These are phyloP conservation scores for Entamoeba invadens DNA, from an alignment of 208 protist species.

Conservation along the genomic window DNA sequence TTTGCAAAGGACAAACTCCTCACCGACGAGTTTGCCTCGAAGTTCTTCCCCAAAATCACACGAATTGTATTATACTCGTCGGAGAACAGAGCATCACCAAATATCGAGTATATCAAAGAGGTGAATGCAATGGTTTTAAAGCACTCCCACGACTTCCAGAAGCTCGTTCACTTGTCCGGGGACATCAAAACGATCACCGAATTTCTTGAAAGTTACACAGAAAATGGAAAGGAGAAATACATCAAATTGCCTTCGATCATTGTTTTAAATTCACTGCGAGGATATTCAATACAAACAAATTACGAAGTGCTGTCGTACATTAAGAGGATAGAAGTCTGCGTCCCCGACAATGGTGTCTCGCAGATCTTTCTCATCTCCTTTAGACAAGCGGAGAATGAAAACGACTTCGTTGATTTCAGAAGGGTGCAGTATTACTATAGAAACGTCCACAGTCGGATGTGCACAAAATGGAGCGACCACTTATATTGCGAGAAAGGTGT, in stretches of 20 bases:
- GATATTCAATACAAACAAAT: neutral
- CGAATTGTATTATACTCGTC: neutral
- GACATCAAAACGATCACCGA: neutral
- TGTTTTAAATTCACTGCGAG: neutral
- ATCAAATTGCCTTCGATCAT: neutral
- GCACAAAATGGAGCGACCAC: neutral
- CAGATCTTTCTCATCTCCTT: neutral
- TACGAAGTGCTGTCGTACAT: neutral
- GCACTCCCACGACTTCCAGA: neutral
- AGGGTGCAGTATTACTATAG: neutral
- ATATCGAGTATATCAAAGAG: neutral
- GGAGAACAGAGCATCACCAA: neutral
- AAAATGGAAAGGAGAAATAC: neutral
- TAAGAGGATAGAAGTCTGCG: neutral
- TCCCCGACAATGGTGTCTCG: neutral
- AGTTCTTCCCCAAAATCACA: neutral
- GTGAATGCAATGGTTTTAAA: neutral
- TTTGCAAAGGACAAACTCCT: neutral
- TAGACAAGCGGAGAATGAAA: neutral
- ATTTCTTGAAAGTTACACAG: neutral
- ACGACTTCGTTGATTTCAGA: neutral
- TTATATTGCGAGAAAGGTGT: neutral
- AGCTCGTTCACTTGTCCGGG: neutral
- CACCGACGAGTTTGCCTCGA: neutral
- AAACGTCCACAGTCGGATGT: neutral